These are phyloP conservation scores for Lepidopterella palustris DNA, from an alignment of 495 filamentous ascomycete genomes.

Conservation along the genomic window DNA sequence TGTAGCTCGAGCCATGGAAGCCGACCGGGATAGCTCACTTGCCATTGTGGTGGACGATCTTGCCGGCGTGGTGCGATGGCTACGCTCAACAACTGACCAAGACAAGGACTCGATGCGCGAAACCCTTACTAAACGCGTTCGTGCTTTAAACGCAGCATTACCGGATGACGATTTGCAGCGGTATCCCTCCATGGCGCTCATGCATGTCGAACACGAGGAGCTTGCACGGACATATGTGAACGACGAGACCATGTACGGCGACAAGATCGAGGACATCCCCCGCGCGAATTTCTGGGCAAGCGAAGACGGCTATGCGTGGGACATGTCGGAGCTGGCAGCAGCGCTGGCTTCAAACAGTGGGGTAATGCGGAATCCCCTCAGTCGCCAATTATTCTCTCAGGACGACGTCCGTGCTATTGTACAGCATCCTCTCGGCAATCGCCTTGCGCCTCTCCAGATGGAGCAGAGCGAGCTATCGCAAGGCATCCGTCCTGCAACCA, in stretches of 20 bases:
- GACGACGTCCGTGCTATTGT: constrained; percentile 33
- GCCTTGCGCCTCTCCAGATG: constrained; percentile 3
- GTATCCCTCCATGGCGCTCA: constrained; percentile 16
- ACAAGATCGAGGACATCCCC: constrained; percentile 26
- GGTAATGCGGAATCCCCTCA: constrained; percentile 37
- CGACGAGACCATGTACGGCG: constrained; percentile 26
- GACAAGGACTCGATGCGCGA: constrained; percentile 7
- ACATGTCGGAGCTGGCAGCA: constrained; percentile 37
- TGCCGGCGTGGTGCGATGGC: constrained; percentile 5
- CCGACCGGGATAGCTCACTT: constrained; percentile 37
- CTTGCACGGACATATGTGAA: constrained; percentile 31
- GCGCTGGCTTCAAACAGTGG: constrained; percentile 19
- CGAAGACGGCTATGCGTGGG: constrained; percentile 42
- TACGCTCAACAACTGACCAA: background rate
- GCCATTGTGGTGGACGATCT: constrained; percentile 9
- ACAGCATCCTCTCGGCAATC: constrained; percentile 32
- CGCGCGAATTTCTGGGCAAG: constrained; percentile 28
- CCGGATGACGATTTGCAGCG: constrained; percentile 11
- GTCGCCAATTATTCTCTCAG: constrained; percentile 31
- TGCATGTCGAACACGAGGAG: constrained; percentile 28
- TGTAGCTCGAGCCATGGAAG: constrained; percentile 4
- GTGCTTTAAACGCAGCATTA: constrained; percentile 5
- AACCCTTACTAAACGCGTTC: constrained; percentile 1
- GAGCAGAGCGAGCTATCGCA: constrained; percentile 8
- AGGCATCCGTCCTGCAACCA: constrained; percentile 11